Conservation (phyloP, 768 basidiomycete species). For the Pisolithus orientalis region DNA sequence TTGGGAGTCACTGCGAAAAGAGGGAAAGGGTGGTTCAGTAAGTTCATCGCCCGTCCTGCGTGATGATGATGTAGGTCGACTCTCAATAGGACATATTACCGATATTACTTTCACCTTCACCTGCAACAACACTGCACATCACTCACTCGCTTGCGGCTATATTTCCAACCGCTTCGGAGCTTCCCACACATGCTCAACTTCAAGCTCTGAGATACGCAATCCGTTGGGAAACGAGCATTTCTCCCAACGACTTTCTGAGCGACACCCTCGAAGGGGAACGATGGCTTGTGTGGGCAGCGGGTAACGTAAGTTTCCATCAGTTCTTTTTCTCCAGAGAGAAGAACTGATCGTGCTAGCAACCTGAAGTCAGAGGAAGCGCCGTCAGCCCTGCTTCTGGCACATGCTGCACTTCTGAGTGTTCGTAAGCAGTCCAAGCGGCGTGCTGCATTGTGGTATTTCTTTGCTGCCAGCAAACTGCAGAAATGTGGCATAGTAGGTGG, state of each 20-base stretch:
- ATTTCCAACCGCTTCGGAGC: conserved; percentile 37
- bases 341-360: conserved; percentile 23
- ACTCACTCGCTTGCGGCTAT: conserved; percentile 52
- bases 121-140: conserved; percentile 53
- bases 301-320: conserved; percentile 49
- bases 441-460: conserved; percentile 74
- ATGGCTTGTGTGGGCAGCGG: conserved; percentile 84
- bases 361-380: conserved; percentile 77
- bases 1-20: conserved; percentile 86
- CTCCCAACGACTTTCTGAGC: conserved; percentile 50
- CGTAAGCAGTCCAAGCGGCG: conserved; percentile 52
- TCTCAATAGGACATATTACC: conserved; percentile 72
- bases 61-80: conserved; percentile 6
- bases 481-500: conserved; percentile 75
- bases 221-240: conserved; percentile 71
- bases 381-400: conserved; percentile 71
- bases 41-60: conserved; percentile 20
- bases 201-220: conserved; percentile 62
- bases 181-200: conserved; percentile 59
- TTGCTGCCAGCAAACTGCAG: conserved; percentile 71
- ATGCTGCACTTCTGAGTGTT: conserved; percentile 67
- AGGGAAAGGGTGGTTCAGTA: conserved; percentile 83
- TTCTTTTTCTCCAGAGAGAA: not conserved
- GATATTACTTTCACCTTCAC: conserved; percentile 60
- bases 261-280: conserved; percentile 65